phyloP scores from a whole-genome alignment of 495 filamentous ascomycete species.

The Podospora didyma region DNA sequence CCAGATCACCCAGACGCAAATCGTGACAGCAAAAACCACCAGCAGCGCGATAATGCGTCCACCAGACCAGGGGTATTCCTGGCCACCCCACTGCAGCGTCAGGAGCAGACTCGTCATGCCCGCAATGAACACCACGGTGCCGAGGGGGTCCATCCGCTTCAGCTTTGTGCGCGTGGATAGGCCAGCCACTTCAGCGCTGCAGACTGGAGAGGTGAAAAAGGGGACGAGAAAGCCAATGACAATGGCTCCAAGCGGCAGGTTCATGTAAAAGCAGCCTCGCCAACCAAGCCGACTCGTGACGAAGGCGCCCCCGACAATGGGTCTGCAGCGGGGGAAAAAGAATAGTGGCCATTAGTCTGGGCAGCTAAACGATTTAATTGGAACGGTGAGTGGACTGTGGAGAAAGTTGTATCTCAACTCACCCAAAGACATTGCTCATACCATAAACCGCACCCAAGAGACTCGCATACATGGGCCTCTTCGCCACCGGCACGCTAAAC shows the following conservation, averaged over 20 bases:
- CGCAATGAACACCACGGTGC: conserved; percentile 40
- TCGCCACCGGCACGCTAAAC: neutral
- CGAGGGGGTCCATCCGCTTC: neutral
- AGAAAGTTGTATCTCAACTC: too few relatives aligned
- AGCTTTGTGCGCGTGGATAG: conserved; percentile 19
- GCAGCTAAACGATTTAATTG: neutral
- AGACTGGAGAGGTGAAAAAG: conserved; percentile 37
- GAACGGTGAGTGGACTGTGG: neutral
- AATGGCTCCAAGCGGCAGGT: conserved; percentile 34
- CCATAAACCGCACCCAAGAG: neutral
- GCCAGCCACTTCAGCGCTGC: conserved; percentile 10
- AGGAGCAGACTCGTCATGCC: conserved; percentile 46
- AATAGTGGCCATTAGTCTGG: neutral
- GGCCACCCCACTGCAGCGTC: conserved; percentile 59
- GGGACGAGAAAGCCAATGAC: conserved; percentile 12
- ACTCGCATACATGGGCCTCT: neutral
- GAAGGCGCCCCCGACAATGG: neutral
- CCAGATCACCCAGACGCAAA: conserved; percentile 36
- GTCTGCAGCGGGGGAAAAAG: neutral
- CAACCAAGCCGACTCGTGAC: neutral
- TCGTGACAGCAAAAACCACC: conserved; percentile 28
- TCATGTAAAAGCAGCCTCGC: conserved; percentile 46
- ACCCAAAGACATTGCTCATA: neutral
- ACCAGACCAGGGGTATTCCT: conserved; percentile 49
- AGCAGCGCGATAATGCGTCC: conserved; percentile 45